Evolutionary conservation across 257 asterid species (phyloP), one percentile per base, ranked within the genome.

Genomic region (Solanum lignicaule): DNA sequence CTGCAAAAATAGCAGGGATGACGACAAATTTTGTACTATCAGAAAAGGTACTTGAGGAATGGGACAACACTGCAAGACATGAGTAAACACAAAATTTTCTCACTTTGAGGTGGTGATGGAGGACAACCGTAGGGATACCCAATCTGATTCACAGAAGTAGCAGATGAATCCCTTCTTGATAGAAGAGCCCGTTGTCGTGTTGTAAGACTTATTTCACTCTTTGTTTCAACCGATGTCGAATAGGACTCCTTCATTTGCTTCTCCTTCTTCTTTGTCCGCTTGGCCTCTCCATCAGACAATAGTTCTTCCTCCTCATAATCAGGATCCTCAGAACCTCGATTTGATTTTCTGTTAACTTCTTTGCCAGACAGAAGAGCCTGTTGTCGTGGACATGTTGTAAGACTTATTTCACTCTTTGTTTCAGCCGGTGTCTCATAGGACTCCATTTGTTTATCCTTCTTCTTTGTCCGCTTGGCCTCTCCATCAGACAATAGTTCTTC

Each of bases 371-470:
- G 85, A 86, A 91, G 93, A 87, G 93, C 92, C 29, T 83, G 91
- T 84, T 97, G 99, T 83, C 96, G 99, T 29, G 97, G 99, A 78
- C 99, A 97, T 25, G 97, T 93, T 15, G 99, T 96, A 71, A 97
- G 95, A 88, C 94, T 88, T 73, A 93, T 88, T 88, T 95, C 96
- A 88, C 93, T 95, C 91, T 94, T 94, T 91, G 76, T 94, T 88
- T 97, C 98, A 32, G 88, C 73, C 9, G 91, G 94, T 76, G 94
- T 91, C 87, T 92, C 95, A 16, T 94, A 91, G 62, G 87, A 83
- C 88, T 94, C 98, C 91, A 88, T 93, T 83, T 87, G 94, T 71
- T 89, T 94, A 85, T 92, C 93, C 91, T 91, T 93, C 91, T 87
- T 93, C 87, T 83, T 73, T 32, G 83, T 90, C 69, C 90, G 95